Evolutionary conservation across 2,329 filamentous ascomycete species (phyloP).

Genomic region (Exophiala calicioides): DNA sequence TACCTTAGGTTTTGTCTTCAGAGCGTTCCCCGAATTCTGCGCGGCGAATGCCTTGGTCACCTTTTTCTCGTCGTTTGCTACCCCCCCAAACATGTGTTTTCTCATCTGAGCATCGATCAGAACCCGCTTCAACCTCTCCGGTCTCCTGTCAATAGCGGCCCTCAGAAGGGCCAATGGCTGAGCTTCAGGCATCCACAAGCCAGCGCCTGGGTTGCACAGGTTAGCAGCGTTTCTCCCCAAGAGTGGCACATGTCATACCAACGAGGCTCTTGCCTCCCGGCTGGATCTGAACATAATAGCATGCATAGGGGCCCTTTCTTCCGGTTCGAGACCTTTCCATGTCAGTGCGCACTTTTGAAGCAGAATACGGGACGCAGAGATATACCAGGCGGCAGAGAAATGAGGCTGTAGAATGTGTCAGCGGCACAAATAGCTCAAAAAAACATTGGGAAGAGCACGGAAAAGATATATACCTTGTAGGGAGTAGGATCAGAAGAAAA

Average conservation of each 20-base stretch:
- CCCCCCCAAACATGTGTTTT: slow-evolving; percentile 63
- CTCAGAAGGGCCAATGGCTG: slow-evolving; percentile 67
- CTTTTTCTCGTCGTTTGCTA: slow-evolving; percentile 57
- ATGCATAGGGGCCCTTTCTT: slow-evolving; percentile 81
- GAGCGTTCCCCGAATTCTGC: slow-evolving; percentile 69
- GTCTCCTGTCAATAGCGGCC: slow-evolving; percentile 71
- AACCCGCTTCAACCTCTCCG: slow-evolving; percentile 67
- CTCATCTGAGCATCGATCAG: slow-evolving; percentile 64
- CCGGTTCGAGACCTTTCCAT: slow-evolving; percentile 78
- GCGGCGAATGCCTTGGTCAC: slow-evolving; percentile 69
- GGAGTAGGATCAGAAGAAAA: slow-evolving; percentile 77
- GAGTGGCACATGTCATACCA: slow-evolving; percentile 52
- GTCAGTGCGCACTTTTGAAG: no score
- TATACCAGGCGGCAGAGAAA: slow-evolving; percentile 77
- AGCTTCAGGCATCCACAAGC: slow-evolving; percentile 77
- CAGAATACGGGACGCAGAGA: neutral
- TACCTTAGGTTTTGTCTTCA: slow-evolving; percentile 87
- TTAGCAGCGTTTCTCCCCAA: slow-evolving; percentile 5
- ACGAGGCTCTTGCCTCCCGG: slow-evolving; percentile 69
- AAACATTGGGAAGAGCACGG: slow-evolving; percentile 8
- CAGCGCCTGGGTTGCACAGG: slow-evolving; percentile 59
- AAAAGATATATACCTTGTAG: slow-evolving; percentile 67
- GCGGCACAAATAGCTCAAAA: slow-evolving; percentile 31
- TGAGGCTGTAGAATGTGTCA: slow-evolving; percentile 57
- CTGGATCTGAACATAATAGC: slow-evolving; percentile 83